Evolutionary conservation across 1,139 yeast genomes (phyloP).

Genomic region (Candida freyschussii): DNA sequence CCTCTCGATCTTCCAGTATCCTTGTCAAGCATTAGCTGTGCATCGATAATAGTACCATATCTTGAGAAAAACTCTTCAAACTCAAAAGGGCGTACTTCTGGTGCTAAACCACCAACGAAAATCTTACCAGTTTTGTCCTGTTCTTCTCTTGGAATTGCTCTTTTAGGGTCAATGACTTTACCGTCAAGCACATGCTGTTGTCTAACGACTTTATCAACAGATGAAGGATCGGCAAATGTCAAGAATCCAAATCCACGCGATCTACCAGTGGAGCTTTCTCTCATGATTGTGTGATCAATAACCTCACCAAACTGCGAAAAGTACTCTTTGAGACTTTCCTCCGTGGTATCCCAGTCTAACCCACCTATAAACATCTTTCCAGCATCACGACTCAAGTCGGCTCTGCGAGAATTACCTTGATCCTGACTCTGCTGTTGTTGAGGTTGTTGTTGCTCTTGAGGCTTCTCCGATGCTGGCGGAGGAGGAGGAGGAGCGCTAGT

Average conservation of each 20-base stretch:
- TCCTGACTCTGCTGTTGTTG: slow-evolving; percentile 9
- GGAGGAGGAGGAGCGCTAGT: slow-evolving; percentile 26
- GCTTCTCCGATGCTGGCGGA: slow-evolving; percentile 23
- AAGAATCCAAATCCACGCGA: slow-evolving; percentile 97
- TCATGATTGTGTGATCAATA: slow-evolving; percentile 87
- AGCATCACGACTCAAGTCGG: slow-evolving; percentile 45
- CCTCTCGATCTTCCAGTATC: slow-evolving; percentile 98
- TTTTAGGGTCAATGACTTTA: slow-evolving; percentile 93
- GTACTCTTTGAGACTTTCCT: slow-evolving; percentile 73
- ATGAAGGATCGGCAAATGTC: slow-evolving; percentile 74
- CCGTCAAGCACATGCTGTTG: slow-evolving; percentile 93
- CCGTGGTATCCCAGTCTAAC: slow-evolving; percentile 97
- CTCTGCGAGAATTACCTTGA: slow-evolving; percentile 25
- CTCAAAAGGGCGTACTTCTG: slow-evolving; percentile 90
- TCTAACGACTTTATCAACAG: slow-evolving; percentile 84
- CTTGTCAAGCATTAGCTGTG: slow-evolving; percentile 96
- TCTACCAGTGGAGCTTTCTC: slow-evolving; percentile 83
- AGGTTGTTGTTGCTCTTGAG: no score
- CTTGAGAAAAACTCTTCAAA: slow-evolving; percentile 84
- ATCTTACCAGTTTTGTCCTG: slow-evolving; percentile 97
- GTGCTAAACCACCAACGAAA: slow-evolving; percentile 96
- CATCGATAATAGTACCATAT: slow-evolving; percentile 92
- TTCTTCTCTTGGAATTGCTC: slow-evolving; percentile 97
- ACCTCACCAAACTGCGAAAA: slow-evolving; percentile 91
- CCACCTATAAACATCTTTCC: slow-evolving; percentile 99